Percentiles rank a stretch among this genome's conserved stretches.
These are phyloP conservation scores for Tylopilus orsonianus DNA, from an alignment of 1,284 basidiomycete species.

Conservation along the genomic window DNA sequence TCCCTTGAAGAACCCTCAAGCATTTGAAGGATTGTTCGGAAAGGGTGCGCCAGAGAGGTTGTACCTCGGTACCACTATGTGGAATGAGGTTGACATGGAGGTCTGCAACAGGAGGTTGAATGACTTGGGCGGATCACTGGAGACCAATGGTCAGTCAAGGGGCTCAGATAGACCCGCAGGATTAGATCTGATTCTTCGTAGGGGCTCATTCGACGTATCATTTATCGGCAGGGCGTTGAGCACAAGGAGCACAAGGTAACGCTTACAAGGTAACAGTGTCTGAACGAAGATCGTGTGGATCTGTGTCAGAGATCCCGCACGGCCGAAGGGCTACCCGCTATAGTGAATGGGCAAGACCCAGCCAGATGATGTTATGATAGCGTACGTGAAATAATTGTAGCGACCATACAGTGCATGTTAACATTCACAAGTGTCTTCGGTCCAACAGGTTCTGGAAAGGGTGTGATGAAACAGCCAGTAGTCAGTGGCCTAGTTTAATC, in stretches of 20 bases:
- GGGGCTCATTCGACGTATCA: background rate
- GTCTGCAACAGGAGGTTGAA: slow-evolving; percentile 1
- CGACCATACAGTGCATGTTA: background rate
- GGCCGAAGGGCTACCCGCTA: background rate
- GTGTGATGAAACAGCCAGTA: slow-evolving; percentile 12
- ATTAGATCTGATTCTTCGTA: background rate
- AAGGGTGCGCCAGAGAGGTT: background rate
- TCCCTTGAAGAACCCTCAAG: background rate
- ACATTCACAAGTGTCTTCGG: slow-evolving; percentile 23
- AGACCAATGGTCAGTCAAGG: background rate
- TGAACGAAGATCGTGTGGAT: too few relatives aligned
- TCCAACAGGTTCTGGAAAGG: slow-evolving; percentile 27
- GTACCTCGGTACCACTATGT: background rate
- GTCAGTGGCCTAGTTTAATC: background rate
- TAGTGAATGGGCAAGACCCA: background rate
- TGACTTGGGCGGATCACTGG: slow-evolving; percentile 3
- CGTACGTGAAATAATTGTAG: slow-evolving; percentile 14
- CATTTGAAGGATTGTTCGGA: background rate
- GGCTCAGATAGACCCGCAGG: background rate
- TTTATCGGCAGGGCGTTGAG: background rate
- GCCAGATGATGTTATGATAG: slow-evolving; percentile 21
- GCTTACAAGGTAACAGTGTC: too few relatives aligned
- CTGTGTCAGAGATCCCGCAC: too few relatives aligned
- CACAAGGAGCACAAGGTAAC: too few relatives aligned
- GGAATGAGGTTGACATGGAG: background rate